Conservation (phyloP, 163 green algal species). For the Scenedesmus sp. region DNA sequence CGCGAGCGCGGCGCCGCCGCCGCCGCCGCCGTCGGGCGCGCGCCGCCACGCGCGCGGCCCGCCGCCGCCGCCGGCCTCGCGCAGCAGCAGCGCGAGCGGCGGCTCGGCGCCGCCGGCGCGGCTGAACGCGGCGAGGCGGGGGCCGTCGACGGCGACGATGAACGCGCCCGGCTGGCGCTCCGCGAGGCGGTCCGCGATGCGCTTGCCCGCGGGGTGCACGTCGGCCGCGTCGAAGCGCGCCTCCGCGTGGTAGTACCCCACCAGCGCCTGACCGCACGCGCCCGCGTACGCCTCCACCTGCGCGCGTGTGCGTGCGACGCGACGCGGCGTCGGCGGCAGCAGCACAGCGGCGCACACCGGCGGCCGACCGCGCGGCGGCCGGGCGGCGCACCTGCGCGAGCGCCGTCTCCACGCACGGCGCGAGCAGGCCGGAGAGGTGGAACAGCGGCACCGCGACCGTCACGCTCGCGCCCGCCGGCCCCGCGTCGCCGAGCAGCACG, state of each 20-base stretch:
- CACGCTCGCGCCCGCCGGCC: conserved; percentile 18
- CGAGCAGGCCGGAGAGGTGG: conserved; percentile 66
- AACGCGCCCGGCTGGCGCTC: conserved; percentile 43
- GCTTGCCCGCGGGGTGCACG: conserved; percentile 35
- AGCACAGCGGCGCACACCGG: no score
- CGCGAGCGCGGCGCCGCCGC: conserved; percentile 15
- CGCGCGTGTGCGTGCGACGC: no score
- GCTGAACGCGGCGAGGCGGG: conserved; percentile 52
- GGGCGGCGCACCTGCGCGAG: conserved; percentile 59
- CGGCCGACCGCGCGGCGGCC: no score
- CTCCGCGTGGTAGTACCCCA: conserved; percentile 81
- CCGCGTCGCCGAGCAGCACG: conserved; percentile 55
- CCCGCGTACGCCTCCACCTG: conserved; percentile 58
- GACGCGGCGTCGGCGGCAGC: no score
- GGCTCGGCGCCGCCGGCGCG: conserved; percentile 14
- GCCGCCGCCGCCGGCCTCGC: neutral
- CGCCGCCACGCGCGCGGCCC: conserved; percentile 45
- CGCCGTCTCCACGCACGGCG: conserved; percentile 66
- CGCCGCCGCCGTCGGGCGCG: neutral
- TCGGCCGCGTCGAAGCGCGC: conserved; percentile 56
- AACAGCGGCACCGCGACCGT: conserved; percentile 72
- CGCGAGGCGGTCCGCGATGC: conserved; percentile 51
- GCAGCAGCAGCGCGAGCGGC: conserved; percentile 22
- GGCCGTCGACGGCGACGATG: conserved; percentile 57
- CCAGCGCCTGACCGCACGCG: conserved; percentile 48